Conservation (phyloP, 2,329 filamentous ascomycete genomes). For the Neoscytalidium dimidiatum region DNA sequence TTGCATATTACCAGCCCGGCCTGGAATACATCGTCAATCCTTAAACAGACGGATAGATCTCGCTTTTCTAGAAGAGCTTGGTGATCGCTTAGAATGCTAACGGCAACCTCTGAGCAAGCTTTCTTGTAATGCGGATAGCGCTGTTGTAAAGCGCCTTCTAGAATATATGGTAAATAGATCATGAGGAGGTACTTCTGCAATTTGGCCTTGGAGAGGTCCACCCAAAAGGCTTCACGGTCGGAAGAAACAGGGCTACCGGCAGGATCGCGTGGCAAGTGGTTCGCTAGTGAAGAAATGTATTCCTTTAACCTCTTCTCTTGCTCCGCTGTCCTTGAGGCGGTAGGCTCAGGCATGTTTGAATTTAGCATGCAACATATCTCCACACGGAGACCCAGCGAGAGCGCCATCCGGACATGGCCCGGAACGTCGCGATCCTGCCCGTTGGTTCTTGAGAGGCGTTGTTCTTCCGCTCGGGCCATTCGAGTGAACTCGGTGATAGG, state of each 20-base stretch:
- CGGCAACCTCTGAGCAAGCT: not conserved
- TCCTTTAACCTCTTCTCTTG: conserved; percentile 1
- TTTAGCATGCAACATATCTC: conserved; percentile 15
- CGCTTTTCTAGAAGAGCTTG: not conserved
- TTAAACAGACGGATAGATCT: not conserved
- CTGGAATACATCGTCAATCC: conserved; percentile 9
- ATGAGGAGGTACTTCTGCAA: conserved; percentile 4
- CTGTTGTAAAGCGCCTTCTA: not conserved
- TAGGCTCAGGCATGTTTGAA: not conserved
- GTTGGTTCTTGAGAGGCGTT: not conserved
- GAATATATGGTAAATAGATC: conserved; percentile 2
- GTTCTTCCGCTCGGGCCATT: not conserved
- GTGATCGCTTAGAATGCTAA: not conserved
- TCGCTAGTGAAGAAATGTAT: not conserved
- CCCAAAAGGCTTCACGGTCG: not conserved
- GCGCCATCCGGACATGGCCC: not conserved
- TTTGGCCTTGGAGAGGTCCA: not conserved
- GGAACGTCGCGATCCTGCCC: not conserved
- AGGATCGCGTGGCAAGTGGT: not conserved
- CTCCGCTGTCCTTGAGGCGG: not conserved
- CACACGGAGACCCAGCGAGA: not conserved
- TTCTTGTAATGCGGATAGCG: conserved; percentile 2
- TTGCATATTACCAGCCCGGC: not conserved
- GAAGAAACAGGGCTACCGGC: not conserved
- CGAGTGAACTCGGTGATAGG: not conserved